Conservation (phyloP, 345 rosid species). For the Stellera chamaejasme region DNA sequence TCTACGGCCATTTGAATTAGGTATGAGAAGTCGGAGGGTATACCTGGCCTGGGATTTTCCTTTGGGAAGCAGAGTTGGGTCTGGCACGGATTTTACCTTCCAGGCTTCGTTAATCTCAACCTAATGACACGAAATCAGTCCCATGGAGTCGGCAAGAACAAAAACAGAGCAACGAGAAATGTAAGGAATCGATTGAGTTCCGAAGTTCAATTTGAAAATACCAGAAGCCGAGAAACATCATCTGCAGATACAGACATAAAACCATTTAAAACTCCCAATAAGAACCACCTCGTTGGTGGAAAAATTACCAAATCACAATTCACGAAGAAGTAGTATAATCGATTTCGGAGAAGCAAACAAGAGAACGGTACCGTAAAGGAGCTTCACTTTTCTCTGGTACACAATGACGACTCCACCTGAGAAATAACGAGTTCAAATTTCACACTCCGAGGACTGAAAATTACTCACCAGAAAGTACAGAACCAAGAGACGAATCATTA, state of each 20-base stretch:
- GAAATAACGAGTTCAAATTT: constrained; percentile 5
- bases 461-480: neutral
- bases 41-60: constrained; percentile 68
- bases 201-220: constrained; percentile 11
- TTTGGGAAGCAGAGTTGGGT: constrained; percentile 64
- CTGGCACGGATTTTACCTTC: constrained; percentile 48
- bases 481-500: constrained; percentile 10
- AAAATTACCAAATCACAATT: neutral
- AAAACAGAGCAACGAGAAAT: neutral
- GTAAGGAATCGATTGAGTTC: too few species aligned
- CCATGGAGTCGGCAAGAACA: neutral
- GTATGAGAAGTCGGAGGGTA: neutral
- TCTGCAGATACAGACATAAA: constrained; percentile 30
- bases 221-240: constrained; percentile 78
- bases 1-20: too few species aligned
- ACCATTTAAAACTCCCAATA: neutral
- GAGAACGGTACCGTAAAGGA: constrained; percentile 51
- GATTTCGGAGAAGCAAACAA: too few species aligned
- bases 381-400: constrained; percentile 85
- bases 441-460: neutral
- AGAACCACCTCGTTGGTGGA: neutral
- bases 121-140: constrained; percentile 21
- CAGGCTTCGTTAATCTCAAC: constrained; percentile 79
- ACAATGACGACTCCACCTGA: constrained; percentile 92
- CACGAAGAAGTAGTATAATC: neutral